A percentile compares a stretch with the other conserved stretches of the same genome.
These are phyloP conservation scores for Apiotrichum sp. DNA, from an alignment of 1,284 basidiomycete genomes.

Conservation along the genomic window DNA sequence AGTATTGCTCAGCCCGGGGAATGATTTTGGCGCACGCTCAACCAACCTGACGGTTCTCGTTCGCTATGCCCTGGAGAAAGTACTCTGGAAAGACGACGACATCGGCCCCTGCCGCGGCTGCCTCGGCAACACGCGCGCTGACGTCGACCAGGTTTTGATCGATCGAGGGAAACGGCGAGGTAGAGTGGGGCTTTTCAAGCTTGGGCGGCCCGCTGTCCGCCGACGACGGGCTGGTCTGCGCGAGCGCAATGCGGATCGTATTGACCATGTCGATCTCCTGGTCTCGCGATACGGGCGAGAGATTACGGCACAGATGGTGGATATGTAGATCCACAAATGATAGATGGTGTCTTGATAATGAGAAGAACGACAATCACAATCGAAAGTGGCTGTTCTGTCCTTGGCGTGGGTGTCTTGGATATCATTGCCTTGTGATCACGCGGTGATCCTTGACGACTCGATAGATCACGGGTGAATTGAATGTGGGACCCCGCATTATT, in stretches of 20 bases:
- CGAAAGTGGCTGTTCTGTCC: no score
- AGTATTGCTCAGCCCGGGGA: not conserved
- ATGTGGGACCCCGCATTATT: no score
- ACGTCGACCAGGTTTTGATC: conserved; percentile 25
- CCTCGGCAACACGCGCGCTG: conserved; percentile 21
- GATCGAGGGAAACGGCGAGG: conserved; percentile 26
- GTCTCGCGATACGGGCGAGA: no score
- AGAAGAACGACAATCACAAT: no score
- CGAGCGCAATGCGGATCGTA: conserved; percentile 34
- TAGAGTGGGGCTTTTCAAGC: conserved; percentile 17
- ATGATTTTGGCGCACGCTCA: no score
- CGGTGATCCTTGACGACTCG: no score
- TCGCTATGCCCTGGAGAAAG: conserved; percentile 43
- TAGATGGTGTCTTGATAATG: no score
- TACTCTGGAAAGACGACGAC: conserved; percentile 47
- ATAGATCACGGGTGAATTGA: no score
- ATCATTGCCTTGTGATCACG: no score
- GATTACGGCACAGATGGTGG: no score
- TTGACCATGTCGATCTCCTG: not conserved
- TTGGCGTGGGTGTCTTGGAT: no score
- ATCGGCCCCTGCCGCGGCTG: conserved; percentile 25
- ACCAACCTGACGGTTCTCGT: conserved; percentile 37
- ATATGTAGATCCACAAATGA: no score
- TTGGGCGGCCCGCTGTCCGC: conserved; percentile 1
- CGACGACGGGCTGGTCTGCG: conserved; percentile 33